Evolutionary conservation across 371 early-diverging fungal species (phyloP).

Genomic region (Blakeslea trispora): DNA sequence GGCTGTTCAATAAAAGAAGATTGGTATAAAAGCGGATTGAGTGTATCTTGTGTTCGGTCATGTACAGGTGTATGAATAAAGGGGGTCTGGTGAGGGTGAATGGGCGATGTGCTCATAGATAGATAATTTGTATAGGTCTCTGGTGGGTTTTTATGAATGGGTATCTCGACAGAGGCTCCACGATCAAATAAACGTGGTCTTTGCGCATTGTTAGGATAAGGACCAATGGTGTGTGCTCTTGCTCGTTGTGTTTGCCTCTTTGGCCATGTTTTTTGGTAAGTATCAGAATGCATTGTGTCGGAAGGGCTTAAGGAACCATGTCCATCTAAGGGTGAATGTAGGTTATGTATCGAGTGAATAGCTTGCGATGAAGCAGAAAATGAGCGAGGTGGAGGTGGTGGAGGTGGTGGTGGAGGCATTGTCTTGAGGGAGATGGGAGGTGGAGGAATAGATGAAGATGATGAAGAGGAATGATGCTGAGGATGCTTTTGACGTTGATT

Average conservation of each 20-base stretch:
- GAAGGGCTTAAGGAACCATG: slow-evolving; percentile 13
- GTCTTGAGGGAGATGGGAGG: slow-evolving; percentile 20
- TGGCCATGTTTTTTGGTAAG: slow-evolving; percentile 1
- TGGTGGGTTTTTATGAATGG: neutral
- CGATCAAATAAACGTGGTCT: slow-evolving; percentile 1
- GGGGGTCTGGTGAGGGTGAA: neutral
- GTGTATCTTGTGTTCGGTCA: neutral
- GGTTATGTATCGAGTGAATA: neutral
- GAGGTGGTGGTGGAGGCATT: slow-evolving; percentile 23
- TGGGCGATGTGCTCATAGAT: neutral
- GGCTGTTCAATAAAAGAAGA: slow-evolving; percentile 9
- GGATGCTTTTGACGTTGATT: slow-evolving; percentile 16
- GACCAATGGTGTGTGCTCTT: slow-evolving; percentile 26
- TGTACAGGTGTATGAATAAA: slow-evolving; percentile 4
- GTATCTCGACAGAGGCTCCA: slow-evolving; percentile 11
- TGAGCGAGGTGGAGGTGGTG: slow-evolving; percentile 13
- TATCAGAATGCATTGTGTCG: slow-evolving; percentile 6
- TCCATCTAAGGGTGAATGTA: neutral
- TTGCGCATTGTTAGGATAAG: slow-evolving; percentile 7
- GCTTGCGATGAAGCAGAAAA: neutral
- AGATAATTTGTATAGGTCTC: neutral
- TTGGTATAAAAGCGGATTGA: slow-evolving; percentile 6
- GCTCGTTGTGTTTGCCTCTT: slow-evolving; percentile 16
- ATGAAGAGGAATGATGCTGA: slow-evolving; percentile 5
- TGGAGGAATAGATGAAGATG: slow-evolving; percentile 14